Evolutionary conservation across 805 yeast genomes (phyloP), one percentile per base, ranked within the genome.

Genomic region (Saccharomyces mikatae): DNA sequence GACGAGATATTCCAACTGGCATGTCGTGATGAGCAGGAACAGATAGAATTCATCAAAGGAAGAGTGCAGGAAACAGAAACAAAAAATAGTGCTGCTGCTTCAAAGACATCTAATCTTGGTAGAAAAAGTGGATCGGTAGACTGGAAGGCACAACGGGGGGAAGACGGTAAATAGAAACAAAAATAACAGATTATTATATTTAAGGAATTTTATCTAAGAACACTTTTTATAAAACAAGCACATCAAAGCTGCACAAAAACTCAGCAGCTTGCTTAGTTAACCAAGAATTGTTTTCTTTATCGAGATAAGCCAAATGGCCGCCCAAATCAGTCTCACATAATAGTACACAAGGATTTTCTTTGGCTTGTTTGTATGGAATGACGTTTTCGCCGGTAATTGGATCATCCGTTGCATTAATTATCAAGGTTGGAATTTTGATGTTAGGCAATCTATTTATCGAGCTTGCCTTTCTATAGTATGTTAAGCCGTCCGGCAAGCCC

Each of bases 71-170:
- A 30, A 11, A 49, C 54, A 9, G 14, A 29, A 28, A 41, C 55
- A 3, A 47, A 22, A 22, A 52, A 51, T 13, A 30, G 52, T 0
- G 64, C 60, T 13, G 46, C 48, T 14, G 32, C 54, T n/a, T 49
- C 49, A 8, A 51, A 53, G 10, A 48, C 62, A 2, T 47, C 50
- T 4, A 48, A 55, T 32, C 60, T 53, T 2, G 77, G 77, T 27
- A 66, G 97, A 54, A 86, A 87, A 65, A 84, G 90, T 50, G 97
- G 97, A 0, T 75, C 80, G 4, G 77, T 74, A 0, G 86, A 76
- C 48, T 91, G 97, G 98, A 86, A 86, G 0, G 65, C 71, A n/a
- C 57, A 75, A 0, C 74, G 97, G 61, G 96, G 96, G 0, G 98
- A 91, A 67, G 81, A 73, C 53, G 96, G 95, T 11, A 53, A 53